Conservation (phyloP, 2,329 filamentous ascomycete genomes). For the Aspergillus unguis region DNA sequence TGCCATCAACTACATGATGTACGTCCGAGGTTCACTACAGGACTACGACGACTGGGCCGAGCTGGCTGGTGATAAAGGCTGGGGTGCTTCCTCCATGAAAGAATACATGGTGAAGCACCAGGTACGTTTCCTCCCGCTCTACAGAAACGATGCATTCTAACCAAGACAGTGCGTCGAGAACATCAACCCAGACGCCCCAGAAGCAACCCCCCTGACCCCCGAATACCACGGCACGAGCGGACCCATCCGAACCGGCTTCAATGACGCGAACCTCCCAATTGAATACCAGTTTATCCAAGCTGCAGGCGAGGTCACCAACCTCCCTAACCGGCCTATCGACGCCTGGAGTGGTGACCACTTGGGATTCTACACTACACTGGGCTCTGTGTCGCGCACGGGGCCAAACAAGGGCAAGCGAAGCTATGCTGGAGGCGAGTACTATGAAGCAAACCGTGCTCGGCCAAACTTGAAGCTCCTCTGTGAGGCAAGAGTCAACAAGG, state of each 20-base stretch:
- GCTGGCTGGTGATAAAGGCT: conserved; percentile 25
- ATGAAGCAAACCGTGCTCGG: conserved; percentile 32
- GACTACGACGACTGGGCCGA: conserved; percentile 36
- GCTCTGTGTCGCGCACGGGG: conserved; percentile 27
- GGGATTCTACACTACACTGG: conserved; percentile 37
- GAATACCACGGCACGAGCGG: conserved; percentile 6
- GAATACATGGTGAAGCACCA: conserved; percentile 16
- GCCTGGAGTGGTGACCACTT: conserved; percentile 37
- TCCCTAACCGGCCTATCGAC: conserved; percentile 15
- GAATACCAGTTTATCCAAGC: conserved; percentile 22
- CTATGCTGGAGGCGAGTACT: conserved; percentile 43
- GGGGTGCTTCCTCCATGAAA: conserved; percentile 19
- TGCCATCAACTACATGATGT: conserved; percentile 43
- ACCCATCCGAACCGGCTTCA: conserved; percentile 5
- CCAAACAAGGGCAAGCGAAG: conserved; percentile 31
- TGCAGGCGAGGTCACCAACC: conserved; percentile 12
- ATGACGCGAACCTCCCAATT: conserved; percentile 6
- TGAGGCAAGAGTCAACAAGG: conserved; percentile 42
- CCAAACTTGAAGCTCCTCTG: conserved; percentile 48
- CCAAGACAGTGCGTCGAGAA: conserved; percentile 17
- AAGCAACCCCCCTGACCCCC: background rate
- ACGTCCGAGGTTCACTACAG: conserved; percentile 33
- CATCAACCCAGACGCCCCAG: background rate
- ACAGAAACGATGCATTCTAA: background rate
- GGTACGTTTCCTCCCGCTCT: conserved; percentile 9